Base-by-base conservation (phyloP, 2,329 filamentous ascomycete species). In the Dothistroma septosporum region DNA sequence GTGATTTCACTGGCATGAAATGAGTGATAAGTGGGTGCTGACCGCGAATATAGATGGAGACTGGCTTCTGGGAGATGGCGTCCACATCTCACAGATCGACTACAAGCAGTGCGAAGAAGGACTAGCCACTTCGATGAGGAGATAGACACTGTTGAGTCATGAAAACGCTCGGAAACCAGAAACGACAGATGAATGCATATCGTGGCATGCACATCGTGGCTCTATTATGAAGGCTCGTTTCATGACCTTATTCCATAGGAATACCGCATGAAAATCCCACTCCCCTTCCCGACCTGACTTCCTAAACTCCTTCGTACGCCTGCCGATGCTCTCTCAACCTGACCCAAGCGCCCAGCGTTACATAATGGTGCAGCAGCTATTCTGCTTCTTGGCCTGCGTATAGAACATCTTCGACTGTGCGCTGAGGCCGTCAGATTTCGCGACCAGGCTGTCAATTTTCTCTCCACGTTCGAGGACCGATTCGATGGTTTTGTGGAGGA, bases 351-450 rank as follows among this genome's bases (percentile, higher is more conserved):
- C n/a, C 46, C 21, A 12, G 55, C 37, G 49, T 67, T 69, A 84
- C 81, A 84, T 85, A 55, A 85, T 75, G 49, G 78, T 72, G 69
- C 83, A 85, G 76, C 83, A 85, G 22, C 80, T 82, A 70, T 85
- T 85, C 72, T 85, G 83, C 75, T 85, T 85, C 76, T 85, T 85
- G 24, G 83, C 83, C 75, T 84, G 82, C 47, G 83, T 91, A 77
- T 97, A 97, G 76, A 99, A 99, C 89, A 95, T 93, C 84, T 96
- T 97, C 80, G 91, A 96, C 82, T 94, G 90, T 54, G 86, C 85
- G 77, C 91, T 96, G 72, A 99, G 78, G 12, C 88, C 91, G 70
- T 96, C 91, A 72, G 91, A 96, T 85, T 97, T 97, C 66, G 88
- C 87, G 50, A 97, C 93, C 69, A 99, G 78, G 70, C 89, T 90